Evolutionary conservation across 2,329 filamentous ascomycete genomes (phyloP).

Genomic region (Aspergillus luchuensis): DNA sequence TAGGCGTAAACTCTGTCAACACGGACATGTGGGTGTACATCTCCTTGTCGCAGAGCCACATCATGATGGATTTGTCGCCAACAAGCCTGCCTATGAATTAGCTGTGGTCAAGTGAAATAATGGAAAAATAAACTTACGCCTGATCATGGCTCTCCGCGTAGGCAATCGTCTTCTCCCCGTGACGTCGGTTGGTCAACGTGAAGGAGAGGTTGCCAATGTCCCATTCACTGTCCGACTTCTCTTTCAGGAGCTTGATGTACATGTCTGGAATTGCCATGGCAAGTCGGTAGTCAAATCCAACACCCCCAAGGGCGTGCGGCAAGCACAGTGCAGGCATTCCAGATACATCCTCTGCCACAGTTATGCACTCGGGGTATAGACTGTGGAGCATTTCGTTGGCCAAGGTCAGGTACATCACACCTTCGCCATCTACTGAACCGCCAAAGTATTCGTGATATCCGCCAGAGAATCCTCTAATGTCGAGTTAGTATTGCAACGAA

Average conservation of each 20-base stretch:
- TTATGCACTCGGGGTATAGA: slow-evolving; percentile 86
- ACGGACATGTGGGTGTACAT: slow-evolving; percentile 98
- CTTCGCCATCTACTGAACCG: slow-evolving; percentile 83
- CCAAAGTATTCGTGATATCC: slow-evolving; percentile 99
- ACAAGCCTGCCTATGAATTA: slow-evolving; percentile 65
- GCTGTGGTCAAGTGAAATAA: not conserved
- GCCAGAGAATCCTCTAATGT: slow-evolving; percentile 80
- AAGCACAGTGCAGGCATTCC: slow-evolving; percentile 98
- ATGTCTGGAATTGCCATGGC: slow-evolving; percentile 98
- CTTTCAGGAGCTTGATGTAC: slow-evolving; percentile 98
- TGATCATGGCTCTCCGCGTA: slow-evolving; percentile 98
- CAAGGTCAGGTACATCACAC: slow-evolving; percentile 90
- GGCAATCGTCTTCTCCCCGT: slow-evolving; percentile 97
- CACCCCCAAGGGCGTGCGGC: slow-evolving; percentile 78
- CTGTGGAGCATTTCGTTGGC: slow-evolving; percentile 94
- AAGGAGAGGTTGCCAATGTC: slow-evolving; percentile 82
- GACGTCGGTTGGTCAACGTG: slow-evolving; percentile 87
- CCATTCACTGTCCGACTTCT: slow-evolving; percentile 88
- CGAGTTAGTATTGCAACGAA: slow-evolving; percentile 4
- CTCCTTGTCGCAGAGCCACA: slow-evolving; percentile 96
- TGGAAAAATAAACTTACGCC: slow-evolving; percentile 64
- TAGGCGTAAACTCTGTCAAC: slow-evolving; percentile 77
- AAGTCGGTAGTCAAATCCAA: slow-evolving; percentile 95
- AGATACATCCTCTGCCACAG: slow-evolving; percentile 94
- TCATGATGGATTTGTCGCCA: slow-evolving; percentile 94